phyloP scores from a whole-genome alignment of 2,329 filamentous ascomycete genomes.

The Grosmannia huntii region DNA sequence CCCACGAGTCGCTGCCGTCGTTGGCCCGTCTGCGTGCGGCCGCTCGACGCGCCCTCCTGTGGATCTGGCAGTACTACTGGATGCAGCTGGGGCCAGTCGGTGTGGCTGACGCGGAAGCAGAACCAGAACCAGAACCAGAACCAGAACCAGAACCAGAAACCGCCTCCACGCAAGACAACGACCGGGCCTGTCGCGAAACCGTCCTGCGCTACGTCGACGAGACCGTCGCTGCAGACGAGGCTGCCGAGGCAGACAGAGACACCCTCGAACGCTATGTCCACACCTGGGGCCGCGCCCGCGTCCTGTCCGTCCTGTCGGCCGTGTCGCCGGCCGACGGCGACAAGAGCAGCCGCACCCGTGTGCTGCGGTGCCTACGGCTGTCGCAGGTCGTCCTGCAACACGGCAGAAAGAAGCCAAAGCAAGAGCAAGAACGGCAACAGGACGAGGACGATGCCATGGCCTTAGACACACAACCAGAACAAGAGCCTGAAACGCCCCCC shows the following conservation, averaged over 20 bases:
- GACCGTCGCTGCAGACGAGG: neutral
- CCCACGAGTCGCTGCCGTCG: constrained; percentile 75
- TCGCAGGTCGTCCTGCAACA: constrained; percentile 12
- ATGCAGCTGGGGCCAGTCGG: constrained; percentile 23
- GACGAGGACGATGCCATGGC: constrained; percentile 11
- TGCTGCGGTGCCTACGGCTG: constrained; percentile 16
- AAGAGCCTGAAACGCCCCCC: constrained; percentile 10
- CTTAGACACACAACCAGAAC: neutral
- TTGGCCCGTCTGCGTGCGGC: constrained; percentile 60
- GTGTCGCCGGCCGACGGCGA: constrained; percentile 5
- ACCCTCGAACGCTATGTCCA: constrained; percentile 11
- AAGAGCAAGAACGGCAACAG: neutral
- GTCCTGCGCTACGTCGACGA: constrained; percentile 26
- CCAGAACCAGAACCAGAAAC: neutral
- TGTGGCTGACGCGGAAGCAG: constrained; percentile 1
- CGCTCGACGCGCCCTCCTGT: constrained; percentile 56
- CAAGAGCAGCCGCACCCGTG: neutral
- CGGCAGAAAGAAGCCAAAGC: neutral
- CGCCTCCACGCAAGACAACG: neutral
- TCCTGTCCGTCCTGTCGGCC: constrained; percentile 3
- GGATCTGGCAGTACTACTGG: constrained; percentile 93
- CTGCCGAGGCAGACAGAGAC: neutral
- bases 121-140: neutral
- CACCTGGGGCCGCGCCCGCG: constrained; percentile 16
- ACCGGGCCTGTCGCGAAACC: constrained; percentile 17